A percentile compares a stretch with the other conserved stretches of the same genome.
Conservation (phyloP, 352 stramenopile genomes). For the Pythium grandisporangium region DNA sequence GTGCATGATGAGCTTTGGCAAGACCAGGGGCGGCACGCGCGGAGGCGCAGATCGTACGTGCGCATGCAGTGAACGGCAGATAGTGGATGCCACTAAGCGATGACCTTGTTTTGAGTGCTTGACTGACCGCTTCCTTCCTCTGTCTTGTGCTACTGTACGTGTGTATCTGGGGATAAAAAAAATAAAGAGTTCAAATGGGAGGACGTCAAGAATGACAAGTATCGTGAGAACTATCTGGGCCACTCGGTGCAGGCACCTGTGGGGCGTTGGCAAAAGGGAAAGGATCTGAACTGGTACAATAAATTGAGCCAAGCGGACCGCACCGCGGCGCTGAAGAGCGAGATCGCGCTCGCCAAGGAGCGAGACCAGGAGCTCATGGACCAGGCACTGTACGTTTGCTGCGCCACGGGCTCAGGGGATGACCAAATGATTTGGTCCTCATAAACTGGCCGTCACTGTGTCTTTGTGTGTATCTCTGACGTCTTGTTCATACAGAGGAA, state of each 20-base stretch:
- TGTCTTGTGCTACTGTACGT: no score
- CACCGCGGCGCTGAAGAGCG: conserved; percentile 35
- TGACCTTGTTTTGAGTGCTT: no score
- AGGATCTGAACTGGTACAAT: conserved; percentile 87
- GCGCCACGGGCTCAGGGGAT: no score
- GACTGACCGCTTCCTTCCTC: no score
- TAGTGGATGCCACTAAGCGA: no score
- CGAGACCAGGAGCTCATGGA: conserved; percentile 88
- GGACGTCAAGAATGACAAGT: conserved; percentile 91
- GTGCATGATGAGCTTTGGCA: conserved; percentile 85
- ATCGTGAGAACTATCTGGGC: conserved; percentile 88
- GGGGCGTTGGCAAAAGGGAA: conserved; percentile 84
- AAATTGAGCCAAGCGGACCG: conserved; percentile 61
- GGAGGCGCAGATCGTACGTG: conserved; percentile 81
- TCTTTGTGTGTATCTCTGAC: not conserved
- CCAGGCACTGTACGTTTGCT: conserved; percentile 61
- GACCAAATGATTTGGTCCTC: no score
- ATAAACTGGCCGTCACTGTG: not conserved
- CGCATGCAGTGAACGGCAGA: no score
- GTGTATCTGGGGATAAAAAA: not conserved
- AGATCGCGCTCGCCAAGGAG: conserved; percentile 69
- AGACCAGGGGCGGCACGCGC: conserved; percentile 74
- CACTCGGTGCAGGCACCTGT: conserved; percentile 84
- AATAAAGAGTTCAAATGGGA: conserved; percentile 88
- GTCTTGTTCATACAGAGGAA: conserved; percentile 28